A percentile compares a stretch with the other conserved stretches of the same genome.
Evolutionary conservation across 371 early-diverging fungal species (phyloP).

Genomic region (Apophysomyces sp.): DNA sequence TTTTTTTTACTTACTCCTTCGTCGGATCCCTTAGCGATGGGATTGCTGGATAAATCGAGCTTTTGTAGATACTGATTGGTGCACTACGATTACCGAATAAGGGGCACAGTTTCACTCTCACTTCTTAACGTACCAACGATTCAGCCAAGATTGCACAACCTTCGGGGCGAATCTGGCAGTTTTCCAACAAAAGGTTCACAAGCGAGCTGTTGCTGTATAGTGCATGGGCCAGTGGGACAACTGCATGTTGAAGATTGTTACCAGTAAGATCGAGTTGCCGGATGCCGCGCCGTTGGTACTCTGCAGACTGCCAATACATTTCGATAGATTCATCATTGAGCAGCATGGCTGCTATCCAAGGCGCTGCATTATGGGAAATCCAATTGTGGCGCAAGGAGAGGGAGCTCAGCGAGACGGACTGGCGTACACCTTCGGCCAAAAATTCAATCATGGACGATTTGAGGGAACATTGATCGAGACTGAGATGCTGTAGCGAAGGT

Average conservation of each 20-base stretch:
- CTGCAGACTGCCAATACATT: constrained; percentile 12
- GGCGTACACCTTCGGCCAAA: constrained; percentile 53
- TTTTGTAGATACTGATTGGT: constrained; percentile 34
- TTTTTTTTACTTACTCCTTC: constrained; percentile 41
- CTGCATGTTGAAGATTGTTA: constrained; percentile 52
- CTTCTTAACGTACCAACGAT: constrained; percentile 46
- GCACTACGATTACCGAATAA: constrained; percentile 13
- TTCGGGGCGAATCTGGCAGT: constrained; percentile 55
- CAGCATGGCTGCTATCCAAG: constrained; percentile 57
- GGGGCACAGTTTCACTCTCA: no score
- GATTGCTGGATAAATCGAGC: constrained; percentile 48
- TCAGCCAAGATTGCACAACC: constrained; percentile 54
- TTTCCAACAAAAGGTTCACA: constrained; percentile 39
- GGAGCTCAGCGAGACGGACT: constrained; percentile 42
- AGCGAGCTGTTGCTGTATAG: constrained; percentile 51
- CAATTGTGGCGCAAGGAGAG: constrained; percentile 58
- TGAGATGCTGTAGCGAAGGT: constrained; percentile 49
- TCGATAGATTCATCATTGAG: constrained; percentile 38
- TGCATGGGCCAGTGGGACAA: constrained; percentile 50
- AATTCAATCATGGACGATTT: constrained; percentile 51
- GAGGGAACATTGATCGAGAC: constrained; percentile 59
- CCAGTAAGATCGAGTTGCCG: constrained; percentile 50
- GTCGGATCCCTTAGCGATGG: constrained; percentile 23
- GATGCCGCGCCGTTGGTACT: constrained; percentile 29
- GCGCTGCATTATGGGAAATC: constrained; percentile 41